Base-by-base conservation (phyloP, 495 filamentous ascomycete genomes). In the Tuber microsphaerosporum region DNA sequence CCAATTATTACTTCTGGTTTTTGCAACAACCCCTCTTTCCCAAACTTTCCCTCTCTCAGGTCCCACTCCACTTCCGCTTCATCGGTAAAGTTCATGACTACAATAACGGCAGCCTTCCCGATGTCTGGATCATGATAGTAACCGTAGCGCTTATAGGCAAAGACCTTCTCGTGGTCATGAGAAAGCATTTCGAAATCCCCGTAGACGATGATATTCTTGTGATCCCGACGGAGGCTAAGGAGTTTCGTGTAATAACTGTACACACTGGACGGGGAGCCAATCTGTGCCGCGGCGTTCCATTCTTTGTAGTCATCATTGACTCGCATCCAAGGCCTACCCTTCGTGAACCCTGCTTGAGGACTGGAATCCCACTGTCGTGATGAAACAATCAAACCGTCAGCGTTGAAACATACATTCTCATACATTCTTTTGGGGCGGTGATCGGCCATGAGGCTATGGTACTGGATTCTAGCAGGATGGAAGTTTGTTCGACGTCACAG, bases 271-370 rank as follows among this genome's bases (percentile, higher is more conserved):
- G 81, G 81, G 61, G 88, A 85, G 39, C 82, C 80, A 69, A 85
- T 82, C 75, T 90, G 87, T 1, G 82, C 82, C 37, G 85, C 86
- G 44, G 86, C 88, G 73, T 90, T 91, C 82, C 86, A 81, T 14
- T 82, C 77, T 4, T 46, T 72, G 74, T 87, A 88, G 75, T 88
- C 82, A 22, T 88, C 86, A 82, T 90, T 87, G 43, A 88, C 85
- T 3, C 88, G 86, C 88, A 90, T 90, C 89, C 89, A 91, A 4
- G 89, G 88, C 74, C 86, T 87, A 31, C 85, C 87, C 20, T 83
- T 84, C 2, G 86, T 87, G 79, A 89, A 90, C 3, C 88, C 88
- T 2, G 82, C 88, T 75, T 89, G 86, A 0, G 84, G 81, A 1
- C 81, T 83, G 41, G 82, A 73, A 68, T 85, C 82, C 88, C 88